Evolutionary conservation across 371 early-diverging fungal species (phyloP).

Genomic region (Mucor saturninus): DNA sequence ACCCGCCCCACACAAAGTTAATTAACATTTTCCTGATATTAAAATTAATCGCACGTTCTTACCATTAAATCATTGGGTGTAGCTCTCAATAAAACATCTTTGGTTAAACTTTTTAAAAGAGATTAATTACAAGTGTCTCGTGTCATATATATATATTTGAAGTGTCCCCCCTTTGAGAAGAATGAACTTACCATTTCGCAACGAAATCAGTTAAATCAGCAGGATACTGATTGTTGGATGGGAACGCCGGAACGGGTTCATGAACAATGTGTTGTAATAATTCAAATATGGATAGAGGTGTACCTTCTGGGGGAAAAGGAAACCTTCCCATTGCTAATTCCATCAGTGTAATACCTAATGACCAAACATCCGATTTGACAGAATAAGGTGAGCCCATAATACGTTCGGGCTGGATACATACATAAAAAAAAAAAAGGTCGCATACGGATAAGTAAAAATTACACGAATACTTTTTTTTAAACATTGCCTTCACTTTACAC

Average conservation of each 20-base stretch:
- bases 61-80: constrained; percentile 75
- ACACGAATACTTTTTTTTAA: background rate
- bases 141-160: background rate
- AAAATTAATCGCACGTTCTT: constrained; percentile 30
- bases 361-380: constrained; percentile 95
- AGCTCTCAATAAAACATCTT: constrained; percentile 74
- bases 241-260: constrained; percentile 88
- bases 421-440: background rate
- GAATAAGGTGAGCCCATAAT: constrained; percentile 92
- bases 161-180: too few relatives aligned
- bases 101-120: constrained; percentile 64
- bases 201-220: constrained; percentile 80
- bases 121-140: background rate
- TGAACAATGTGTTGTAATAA: constrained; percentile 91
- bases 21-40: constrained; percentile 30
- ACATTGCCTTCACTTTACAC: constrained; percentile 54
- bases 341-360: constrained; percentile 90
- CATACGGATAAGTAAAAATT: background rate
- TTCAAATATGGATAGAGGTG: constrained; percentile 85
- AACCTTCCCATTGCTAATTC: constrained; percentile 91
- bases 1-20: background rate
- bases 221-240: constrained; percentile 67
- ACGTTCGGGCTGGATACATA: constrained; percentile 83
- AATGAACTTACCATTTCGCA: constrained; percentile 64
- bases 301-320: constrained; percentile 84